These are phyloP conservation scores for Oryza nivara DNA, from an alignment of 176 grass and related monocot species.

Conservation along the genomic window DNA sequence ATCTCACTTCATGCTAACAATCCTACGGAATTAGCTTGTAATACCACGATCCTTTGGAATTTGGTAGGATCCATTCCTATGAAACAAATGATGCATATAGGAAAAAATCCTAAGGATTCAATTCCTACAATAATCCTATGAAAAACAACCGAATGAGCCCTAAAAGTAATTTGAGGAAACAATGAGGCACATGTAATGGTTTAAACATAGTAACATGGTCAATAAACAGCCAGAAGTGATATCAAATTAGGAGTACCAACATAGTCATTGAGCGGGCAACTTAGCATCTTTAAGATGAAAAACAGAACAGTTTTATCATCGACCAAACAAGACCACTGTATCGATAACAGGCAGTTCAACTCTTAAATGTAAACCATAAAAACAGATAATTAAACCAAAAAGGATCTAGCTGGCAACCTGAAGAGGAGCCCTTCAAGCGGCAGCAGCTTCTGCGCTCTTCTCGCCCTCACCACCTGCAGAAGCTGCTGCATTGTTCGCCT, in stretches of 20 bases:
- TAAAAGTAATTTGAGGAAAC: not conserved
- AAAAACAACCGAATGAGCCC: no score
- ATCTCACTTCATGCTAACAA: no score
- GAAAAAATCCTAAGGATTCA: no score
- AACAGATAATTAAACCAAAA: slow-evolving; percentile 36
- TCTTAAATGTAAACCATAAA: slow-evolving; percentile 14
- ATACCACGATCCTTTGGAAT: no score
- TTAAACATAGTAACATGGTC: slow-evolving; percentile 1
- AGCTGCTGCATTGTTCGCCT: slow-evolving; percentile 38
- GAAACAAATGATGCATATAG: no score
- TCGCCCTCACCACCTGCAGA: slow-evolving; percentile 36
- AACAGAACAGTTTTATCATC: slow-evolving; percentile 17
- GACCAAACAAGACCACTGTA: slow-evolving; percentile 25
- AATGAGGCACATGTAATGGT: not conserved
- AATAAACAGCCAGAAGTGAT: not conserved
- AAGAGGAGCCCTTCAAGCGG: slow-evolving; percentile 46
- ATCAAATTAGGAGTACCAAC: slow-evolving; percentile 21
- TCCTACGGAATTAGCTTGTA: no score
- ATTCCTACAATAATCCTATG: no score
- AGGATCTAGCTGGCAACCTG: slow-evolving; percentile 29
- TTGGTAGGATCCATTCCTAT: no score
- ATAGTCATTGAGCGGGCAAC: not conserved
- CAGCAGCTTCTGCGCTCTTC: slow-evolving; percentile 41
- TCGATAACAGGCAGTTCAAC: slow-evolving; percentile 19
- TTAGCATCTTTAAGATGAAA: slow-evolving; percentile 32